phyloP scores from a whole-genome alignment of 1,139 yeast species.

The Blastobotrys niveus region DNA sequence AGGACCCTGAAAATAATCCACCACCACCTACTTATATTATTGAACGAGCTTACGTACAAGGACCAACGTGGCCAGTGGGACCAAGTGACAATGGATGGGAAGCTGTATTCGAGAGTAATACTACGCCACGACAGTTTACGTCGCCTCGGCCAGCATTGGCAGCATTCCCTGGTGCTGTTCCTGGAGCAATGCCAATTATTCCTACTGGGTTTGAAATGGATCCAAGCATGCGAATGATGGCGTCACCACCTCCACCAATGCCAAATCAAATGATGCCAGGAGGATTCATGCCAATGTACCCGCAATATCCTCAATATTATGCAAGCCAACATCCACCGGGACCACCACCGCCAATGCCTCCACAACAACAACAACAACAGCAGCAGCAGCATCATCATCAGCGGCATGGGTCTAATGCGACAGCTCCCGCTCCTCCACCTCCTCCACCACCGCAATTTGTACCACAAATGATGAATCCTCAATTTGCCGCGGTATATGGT shows the following conservation, averaged over 20 bases:
- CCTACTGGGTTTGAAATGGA: conserved; percentile 23
- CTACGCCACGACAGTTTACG: conserved; percentile 14
- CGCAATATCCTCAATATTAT: conserved; percentile 20
- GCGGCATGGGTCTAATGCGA: conserved; percentile 12
- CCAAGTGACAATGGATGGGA: conserved; percentile 25
- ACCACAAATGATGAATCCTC: conserved; percentile 18
- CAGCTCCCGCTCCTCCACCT: conserved; percentile 8
- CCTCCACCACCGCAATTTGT: conserved; percentile 10
- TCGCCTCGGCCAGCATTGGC: conserved; percentile 18
- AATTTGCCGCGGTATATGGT: conserved; percentile 7
- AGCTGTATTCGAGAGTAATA: conserved; percentile 12
- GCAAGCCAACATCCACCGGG: conserved; percentile 4
- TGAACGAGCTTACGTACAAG: conserved; percentile 65
- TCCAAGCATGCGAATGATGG: conserved; percentile 25
- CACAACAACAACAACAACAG: background rate
- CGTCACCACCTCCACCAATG: conserved; percentile 26
- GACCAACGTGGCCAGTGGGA: conserved; percentile 65
- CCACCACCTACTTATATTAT: conserved; percentile 34
- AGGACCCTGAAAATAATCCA: conserved; percentile 28
- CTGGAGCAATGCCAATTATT: conserved; percentile 22
- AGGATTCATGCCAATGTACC: conserved; percentile 25
- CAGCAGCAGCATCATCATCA: background rate
- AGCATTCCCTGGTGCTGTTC: conserved; percentile 14
- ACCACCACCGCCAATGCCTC: background rate
- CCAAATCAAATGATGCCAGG: conserved; percentile 24